Evolutionary conservation across 495 filamentous ascomycete species (phyloP).

Genomic region (Thermothielavioides terrestris): DNA sequence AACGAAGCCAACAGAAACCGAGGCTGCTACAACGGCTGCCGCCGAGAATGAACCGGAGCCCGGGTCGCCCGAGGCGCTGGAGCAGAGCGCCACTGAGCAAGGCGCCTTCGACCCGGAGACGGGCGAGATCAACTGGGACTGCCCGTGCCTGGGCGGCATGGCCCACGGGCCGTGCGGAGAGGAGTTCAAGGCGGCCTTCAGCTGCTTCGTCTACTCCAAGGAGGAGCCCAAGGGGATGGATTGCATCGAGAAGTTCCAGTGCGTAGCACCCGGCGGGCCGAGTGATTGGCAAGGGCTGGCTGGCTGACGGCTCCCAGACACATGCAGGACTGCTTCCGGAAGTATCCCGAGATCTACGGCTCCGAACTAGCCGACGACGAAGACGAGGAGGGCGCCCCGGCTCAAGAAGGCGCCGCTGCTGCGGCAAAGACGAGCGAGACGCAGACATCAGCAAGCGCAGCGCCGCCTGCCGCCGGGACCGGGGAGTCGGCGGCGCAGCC

Average conservation of each 20-base stretch:
- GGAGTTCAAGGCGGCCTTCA: slow-evolving; percentile 88
- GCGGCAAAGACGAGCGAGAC: slow-evolving; percentile 8
- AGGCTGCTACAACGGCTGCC: slow-evolving; percentile 10
- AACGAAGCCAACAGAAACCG: slow-evolving; percentile 13
- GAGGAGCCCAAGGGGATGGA: slow-evolving; percentile 99
- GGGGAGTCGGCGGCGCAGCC: slow-evolving; percentile 2
- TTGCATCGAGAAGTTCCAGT: slow-evolving; percentile 96
- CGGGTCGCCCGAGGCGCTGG: slow-evolving; percentile 48
- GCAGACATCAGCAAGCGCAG: not conserved
- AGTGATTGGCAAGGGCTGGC: not conserved
- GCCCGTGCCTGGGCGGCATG: slow-evolving; percentile 95
- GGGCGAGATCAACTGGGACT: slow-evolving; percentile 99
- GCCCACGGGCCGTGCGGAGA: slow-evolving; percentile 93
- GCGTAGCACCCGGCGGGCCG: slow-evolving; percentile 25
- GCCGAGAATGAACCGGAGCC: slow-evolving; percentile 11
- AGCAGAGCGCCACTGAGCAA: slow-evolving; percentile 72
- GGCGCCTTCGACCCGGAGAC: slow-evolving; percentile 97
- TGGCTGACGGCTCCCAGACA: slow-evolving; percentile 43
- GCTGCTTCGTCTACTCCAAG: slow-evolving; percentile 90
- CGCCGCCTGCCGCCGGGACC: no score
- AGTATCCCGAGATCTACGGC: slow-evolving; percentile 85
- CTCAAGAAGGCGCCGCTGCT: slow-evolving; percentile 6
- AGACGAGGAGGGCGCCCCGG: slow-evolving; percentile 25
- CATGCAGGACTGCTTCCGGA: slow-evolving; percentile 96
- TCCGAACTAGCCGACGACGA: slow-evolving; percentile 84